These are phyloP conservation scores for Candida railenensis DNA, from an alignment of 805 yeast species.

Conservation along the genomic window DNA sequence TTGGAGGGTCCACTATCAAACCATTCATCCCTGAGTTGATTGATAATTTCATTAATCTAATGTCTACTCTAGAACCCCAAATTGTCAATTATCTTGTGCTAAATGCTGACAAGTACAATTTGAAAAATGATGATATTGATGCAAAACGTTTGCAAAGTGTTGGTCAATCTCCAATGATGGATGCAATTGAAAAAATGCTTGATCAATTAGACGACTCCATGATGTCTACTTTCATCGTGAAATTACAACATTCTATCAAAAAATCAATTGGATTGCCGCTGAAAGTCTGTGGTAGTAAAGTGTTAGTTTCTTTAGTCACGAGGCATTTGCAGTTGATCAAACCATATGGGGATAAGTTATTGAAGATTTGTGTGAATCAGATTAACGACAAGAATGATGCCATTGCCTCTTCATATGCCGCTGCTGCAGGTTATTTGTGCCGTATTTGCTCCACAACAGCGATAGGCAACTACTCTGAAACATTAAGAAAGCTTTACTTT, in stretches of 20 bases:
- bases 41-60: conserved; percentile 63
- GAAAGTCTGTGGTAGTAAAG: conserved; percentile 78
- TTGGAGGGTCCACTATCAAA: conserved; percentile 57
- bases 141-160: conserved; percentile 70
- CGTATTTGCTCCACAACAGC: conserved; percentile 56
- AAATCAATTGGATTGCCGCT: conserved; percentile 87
- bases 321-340: conserved; percentile 47
- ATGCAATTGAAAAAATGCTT: conserved; percentile 71
- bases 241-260: conserved; percentile 55
- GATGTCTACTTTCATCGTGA: conserved; percentile 48
- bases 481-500: conserved; percentile 57
- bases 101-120: conserved; percentile 85
- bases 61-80: conserved; percentile 92
- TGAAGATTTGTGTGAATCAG: conserved; percentile 58
- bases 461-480: conserved; percentile 52
- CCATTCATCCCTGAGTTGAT: conserved; percentile 70
- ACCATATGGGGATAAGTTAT: conserved; percentile 60
- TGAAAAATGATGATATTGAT: conserved; percentile 71
- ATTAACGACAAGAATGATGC: conserved; percentile 70
- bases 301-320: conserved; percentile 62
- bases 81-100: conserved; percentile 79
- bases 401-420: conserved; percentile 72
- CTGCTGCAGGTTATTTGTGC: conserved; percentile 75
- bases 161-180: conserved; percentile 85
- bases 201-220: conserved; percentile 51